Evolutionary conservation across 2,329 filamentous ascomycete genomes (phyloP).

Genomic region (Phialophora chinensis): DNA sequence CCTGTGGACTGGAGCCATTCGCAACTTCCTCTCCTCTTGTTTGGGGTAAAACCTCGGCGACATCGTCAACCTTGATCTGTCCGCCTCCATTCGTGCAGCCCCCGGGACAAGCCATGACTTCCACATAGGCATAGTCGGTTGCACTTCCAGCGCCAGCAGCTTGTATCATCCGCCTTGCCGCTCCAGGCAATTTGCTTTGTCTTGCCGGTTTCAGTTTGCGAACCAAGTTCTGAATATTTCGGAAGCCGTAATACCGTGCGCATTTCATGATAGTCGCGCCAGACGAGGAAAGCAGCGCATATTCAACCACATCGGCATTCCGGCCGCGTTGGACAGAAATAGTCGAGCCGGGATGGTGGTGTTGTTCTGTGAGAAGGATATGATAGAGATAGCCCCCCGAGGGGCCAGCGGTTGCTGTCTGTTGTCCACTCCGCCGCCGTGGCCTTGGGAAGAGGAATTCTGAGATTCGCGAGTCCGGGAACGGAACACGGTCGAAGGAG

Average conservation of each 20-base stretch:
- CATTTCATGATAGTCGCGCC: constrained; percentile 73
- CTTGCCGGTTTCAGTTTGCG: constrained; percentile 84
- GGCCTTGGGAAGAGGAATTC: constrained; percentile 74
- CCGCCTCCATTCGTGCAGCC: constrained; percentile 98
- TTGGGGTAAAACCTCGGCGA: constrained; percentile 46
- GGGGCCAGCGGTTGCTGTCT: constrained; percentile 67
- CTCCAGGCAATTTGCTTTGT: constrained; percentile 79
- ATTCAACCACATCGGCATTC: constrained; percentile 91
- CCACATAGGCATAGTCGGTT: constrained; percentile 85
- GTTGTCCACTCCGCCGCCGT: constrained; percentile 38
- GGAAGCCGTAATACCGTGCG: constrained; percentile 94
- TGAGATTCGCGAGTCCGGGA: constrained; percentile 75
- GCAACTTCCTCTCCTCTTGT: constrained; percentile 39
- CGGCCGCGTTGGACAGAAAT: constrained; percentile 77
- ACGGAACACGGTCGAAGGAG: constrained; percentile 57
- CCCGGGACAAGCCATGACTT: constrained; percentile 99
- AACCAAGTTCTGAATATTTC: constrained; percentile 97
- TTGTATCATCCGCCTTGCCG: constrained; percentile 56
- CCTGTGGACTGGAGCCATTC: constrained; percentile 57
- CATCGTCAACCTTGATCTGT: constrained; percentile 89
- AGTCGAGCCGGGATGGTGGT: constrained; percentile 71
- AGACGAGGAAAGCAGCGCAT: constrained; percentile 65
- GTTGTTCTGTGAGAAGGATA: constrained; percentile 76
- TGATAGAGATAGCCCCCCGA: constrained; percentile 90
- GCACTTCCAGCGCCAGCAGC: constrained; percentile 43